These are phyloP conservation scores for Paramecium tetraurelia DNA, from an alignment of 73 alveolate species.

Conservation along the genomic window DNA sequence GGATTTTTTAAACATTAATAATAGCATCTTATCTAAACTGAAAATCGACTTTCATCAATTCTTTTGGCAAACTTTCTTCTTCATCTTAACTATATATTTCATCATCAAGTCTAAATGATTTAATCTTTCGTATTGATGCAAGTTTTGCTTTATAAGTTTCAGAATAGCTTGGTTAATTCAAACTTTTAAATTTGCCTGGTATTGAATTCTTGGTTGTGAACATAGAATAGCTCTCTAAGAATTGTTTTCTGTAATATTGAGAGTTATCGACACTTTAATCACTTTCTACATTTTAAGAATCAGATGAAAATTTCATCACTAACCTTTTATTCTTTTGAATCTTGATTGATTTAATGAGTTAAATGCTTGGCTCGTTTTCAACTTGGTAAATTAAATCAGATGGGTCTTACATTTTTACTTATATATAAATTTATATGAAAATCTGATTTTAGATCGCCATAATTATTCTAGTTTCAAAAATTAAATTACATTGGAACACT, in stretches of 20 bases:
- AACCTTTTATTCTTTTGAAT: not conserved
- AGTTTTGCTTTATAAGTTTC: not conserved
- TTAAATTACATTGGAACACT: not conserved
- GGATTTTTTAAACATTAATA: not conserved
- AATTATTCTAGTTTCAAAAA: not conserved
- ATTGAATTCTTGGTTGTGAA: not conserved
- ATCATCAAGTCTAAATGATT: not conserved
- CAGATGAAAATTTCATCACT: not conserved
- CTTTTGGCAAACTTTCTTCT: not conserved
- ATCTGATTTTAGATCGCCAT: not conserved
- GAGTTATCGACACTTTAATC: not conserved
- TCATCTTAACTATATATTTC: not conserved
- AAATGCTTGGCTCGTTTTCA: not conserved
- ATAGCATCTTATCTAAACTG: not conserved
- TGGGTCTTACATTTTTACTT: not conserved
- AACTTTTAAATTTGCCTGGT: not conserved
- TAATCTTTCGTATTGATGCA: not conserved
- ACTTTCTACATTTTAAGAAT: not conserved
- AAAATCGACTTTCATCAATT: not conserved
- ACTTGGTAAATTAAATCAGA: not conserved
- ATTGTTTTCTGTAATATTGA: not conserved
- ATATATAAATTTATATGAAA: not conserved
- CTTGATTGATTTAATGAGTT: not conserved
- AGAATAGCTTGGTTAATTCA: not conserved
- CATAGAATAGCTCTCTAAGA: not conserved